phyloP scores from a whole-genome alignment of 2,329 filamentous ascomycete genomes.

The Aspergillus quadricinctus region DNA sequence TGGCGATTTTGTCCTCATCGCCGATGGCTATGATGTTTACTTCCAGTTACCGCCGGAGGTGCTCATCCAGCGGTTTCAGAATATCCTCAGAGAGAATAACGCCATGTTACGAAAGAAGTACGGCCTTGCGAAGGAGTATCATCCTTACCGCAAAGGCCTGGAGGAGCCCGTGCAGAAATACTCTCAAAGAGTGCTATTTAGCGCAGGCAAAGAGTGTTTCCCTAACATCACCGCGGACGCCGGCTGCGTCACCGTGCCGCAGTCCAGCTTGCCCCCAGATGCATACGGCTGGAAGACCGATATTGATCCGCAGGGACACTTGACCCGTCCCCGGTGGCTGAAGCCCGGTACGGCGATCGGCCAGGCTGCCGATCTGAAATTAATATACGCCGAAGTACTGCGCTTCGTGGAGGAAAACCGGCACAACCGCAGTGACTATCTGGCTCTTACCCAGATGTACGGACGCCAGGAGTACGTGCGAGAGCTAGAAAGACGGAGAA shows the following conservation, averaged over 20 bases:
- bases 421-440: conserved; percentile 38
- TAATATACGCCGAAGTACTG: conserved; percentile 43
- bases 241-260: conserved; percentile 51
- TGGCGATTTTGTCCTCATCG: conserved; percentile 59
- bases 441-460: conserved; percentile 50
- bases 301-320: conserved; percentile 29
- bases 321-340: conserved; percentile 47
- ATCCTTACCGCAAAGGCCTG: conserved; percentile 13
- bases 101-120: conserved; percentile 48
- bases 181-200: conserved; percentile 53
- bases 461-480: conserved; percentile 51
- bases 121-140: conserved; percentile 32
- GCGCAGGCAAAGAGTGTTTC: conserved; percentile 51
- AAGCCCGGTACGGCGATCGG: conserved; percentile 50
- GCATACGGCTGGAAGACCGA: conserved; percentile 46
- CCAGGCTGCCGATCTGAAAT: conserved; percentile 45
- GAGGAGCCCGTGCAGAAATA: conserved; percentile 38
- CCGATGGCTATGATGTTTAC: conserved; percentile 61
- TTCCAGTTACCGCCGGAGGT: conserved; percentile 63
- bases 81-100: conserved; percentile 51
- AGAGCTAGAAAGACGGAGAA: conserved; percentile 37
- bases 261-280: conserved; percentile 48
- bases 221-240: conserved; percentile 40
- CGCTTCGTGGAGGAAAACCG: conserved; percentile 32
- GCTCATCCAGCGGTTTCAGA: conserved; percentile 59